Base-by-base conservation (phyloP, 495 filamentous ascomycete genomes). In the Bombardia bombarda region DNA sequence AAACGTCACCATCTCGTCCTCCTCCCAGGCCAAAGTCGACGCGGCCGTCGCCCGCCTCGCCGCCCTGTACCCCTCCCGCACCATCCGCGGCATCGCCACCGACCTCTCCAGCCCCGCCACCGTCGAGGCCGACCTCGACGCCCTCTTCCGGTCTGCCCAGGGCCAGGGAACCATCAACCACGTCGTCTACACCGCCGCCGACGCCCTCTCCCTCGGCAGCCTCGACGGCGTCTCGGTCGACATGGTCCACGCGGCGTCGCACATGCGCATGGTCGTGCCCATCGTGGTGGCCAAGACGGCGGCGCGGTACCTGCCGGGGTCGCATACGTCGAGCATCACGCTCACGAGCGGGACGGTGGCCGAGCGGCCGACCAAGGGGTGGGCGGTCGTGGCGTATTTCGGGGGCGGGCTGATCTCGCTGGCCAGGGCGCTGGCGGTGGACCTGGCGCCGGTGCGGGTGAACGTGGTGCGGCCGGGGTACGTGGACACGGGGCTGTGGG, bases 121-220 rank as follows among this genome's bases (percentile, higher is more conserved):
- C 3, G 69, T 80, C 38, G 47, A 62, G 2, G 61, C 66, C 25
- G 51, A 52, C 42, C 55, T 83, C 10, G 61, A 65, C 14, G 32
- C 41, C 0, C 62, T 82, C 7, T 70, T 83, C 42, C 32, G 63
- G 1, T 56, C 63, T 6, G 54, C 56, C 7, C 30, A 42, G 30
- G 37, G 13, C 20, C 39, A 40, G 28, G 20, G 26, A 18, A 58
- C 58, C 24, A 47, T 84, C 42, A 67, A 84, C 57, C 82, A 85
- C 49, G 65, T 85, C 21, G 71, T 80, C 43, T 75, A 65, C 62
- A 83, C 80, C 0, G 80, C 82, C 0, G 79, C 47, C 0, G 60
- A 80, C 40, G 43, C 55, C 3, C 64, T 74, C 1, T 16, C 55
- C 7, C 39, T 68, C 5, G 45, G 45, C 1, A 52, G 55, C 7